These are phyloP conservation scores for Spizellomyces punctatus DNA, from an alignment of 192 early-diverging fungal genomes.

Conservation along the genomic window DNA sequence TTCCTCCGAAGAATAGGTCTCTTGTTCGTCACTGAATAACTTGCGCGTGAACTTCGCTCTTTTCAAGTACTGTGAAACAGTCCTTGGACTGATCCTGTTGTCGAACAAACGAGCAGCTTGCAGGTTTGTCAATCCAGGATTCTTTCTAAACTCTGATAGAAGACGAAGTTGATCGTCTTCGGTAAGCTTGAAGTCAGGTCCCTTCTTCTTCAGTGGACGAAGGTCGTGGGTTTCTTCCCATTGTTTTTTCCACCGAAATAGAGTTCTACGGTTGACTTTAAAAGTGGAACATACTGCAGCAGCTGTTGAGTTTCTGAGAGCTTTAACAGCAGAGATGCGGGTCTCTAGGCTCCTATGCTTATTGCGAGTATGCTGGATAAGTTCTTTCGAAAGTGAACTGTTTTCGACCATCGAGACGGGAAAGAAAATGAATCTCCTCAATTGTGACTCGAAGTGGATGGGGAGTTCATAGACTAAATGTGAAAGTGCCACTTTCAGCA, in stretches of 20 bases:
- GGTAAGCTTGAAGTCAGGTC: not conserved
- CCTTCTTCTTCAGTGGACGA: conserved; percentile 10
- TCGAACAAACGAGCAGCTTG: not conserved
- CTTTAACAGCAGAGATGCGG: not conserved
- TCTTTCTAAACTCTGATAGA: conserved; percentile 5
- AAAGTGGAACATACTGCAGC: not conserved
- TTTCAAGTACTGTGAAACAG: not conserved
- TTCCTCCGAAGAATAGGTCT: no score
- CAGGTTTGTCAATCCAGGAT: not conserved
- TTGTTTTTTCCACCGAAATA: conserved; percentile 1
- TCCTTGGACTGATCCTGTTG: not conserved
- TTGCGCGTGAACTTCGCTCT: not conserved
- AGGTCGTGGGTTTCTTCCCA: conserved; percentile 4
- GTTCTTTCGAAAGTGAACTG: not conserved
- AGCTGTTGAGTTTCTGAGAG: not conserved
- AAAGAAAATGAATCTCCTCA: no score
- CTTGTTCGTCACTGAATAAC: conserved; percentile 5
- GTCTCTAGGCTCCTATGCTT: not conserved
- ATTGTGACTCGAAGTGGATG: no score
- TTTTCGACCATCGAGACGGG: no score
- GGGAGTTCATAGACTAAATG: no score
- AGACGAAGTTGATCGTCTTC: conserved; percentile 7
- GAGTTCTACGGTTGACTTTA: not conserved
- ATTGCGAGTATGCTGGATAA: not conserved
- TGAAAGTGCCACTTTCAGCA: no score